A percentile compares a stretch with the other conserved stretches of the same genome.
Conservation (phyloP, 495 filamentous ascomycete genomes). For the Usnea hakonensis region DNA sequence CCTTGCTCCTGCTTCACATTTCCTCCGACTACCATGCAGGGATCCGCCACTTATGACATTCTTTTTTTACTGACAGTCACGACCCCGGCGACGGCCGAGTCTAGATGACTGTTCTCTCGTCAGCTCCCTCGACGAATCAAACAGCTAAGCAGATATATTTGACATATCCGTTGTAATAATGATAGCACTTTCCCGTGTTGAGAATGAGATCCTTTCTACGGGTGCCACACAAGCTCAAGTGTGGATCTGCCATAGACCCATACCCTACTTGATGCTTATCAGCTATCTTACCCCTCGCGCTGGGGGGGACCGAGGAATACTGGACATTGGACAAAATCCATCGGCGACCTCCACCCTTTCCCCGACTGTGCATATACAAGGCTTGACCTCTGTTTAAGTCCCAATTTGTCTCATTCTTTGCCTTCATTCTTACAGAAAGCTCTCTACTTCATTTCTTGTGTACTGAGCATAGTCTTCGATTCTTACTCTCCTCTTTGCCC, state of each 20-base stretch:
- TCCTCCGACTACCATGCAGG: too few species aligned
- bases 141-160: background rate
- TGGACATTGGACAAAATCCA: background rate
- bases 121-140: background rate
- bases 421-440: background rate
- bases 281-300: constrained; percentile 1
- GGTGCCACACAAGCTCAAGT: background rate
- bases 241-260: background rate
- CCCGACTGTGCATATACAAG: background rate
- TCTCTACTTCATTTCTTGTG: background rate
- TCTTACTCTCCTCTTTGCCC: background rate
- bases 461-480: background rate
- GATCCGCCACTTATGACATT: background rate
- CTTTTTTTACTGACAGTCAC: background rate
- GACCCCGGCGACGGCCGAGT: constrained; percentile 2
- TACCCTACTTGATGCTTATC: constrained; percentile 6
- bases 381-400: background rate
- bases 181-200: background rate
- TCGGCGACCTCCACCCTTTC: constrained; percentile 21
- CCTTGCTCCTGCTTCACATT: background rate
- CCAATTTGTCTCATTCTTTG: constrained; percentile 7
- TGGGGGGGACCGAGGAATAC: background rate
- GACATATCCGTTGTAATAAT: too few species aligned
- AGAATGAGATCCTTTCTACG: background rate
- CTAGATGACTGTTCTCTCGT: constrained; percentile 9